Percentiles rank a stretch among this genome's conserved stretches.
These are phyloP conservation scores for Drechslerella coelobrocha DNA, from an alignment of 2,329 filamentous ascomycete species.

Conservation along the genomic window DNA sequence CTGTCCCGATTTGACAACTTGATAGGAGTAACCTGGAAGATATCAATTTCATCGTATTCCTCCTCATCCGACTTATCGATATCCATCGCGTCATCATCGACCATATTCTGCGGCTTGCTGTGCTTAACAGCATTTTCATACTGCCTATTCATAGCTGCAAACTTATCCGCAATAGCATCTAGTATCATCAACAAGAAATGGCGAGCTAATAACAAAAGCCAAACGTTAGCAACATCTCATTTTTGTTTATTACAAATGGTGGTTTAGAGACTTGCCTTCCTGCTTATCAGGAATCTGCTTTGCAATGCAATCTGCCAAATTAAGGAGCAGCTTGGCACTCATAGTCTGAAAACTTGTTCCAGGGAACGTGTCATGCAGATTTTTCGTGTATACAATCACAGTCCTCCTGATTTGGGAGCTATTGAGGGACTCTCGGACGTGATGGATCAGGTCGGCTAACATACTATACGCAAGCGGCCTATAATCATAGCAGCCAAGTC, in stretches of 20 bases:
- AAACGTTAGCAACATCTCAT: conserved; percentile 20
- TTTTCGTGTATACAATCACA: conserved; percentile 95
- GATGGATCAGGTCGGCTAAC: conserved; percentile 96
- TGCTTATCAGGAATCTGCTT: conserved; percentile 84
- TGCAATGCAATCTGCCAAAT: conserved; percentile 97
- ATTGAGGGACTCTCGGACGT: conserved; percentile 85
- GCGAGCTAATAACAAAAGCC: conserved; percentile 64
- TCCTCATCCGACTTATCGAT: conserved; percentile 71
- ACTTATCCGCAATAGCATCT: conserved; percentile 97
- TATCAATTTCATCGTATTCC: conserved; percentile 98
- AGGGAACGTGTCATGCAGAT: conserved; percentile 92
- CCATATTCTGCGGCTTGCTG: conserved; percentile 71
- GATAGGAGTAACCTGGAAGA: conserved; percentile 94
- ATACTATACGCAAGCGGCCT: conserved; percentile 94
- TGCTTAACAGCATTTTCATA: conserved; percentile 94
- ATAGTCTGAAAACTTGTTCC: conserved; percentile 99
- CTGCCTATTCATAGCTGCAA: conserved; percentile 95
- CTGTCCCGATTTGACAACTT: conserved; percentile 91
- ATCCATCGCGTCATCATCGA: conserved; percentile 76
- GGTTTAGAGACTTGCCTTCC: conserved; percentile 62
- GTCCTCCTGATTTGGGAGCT: conserved; percentile 93
- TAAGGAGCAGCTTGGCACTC: conserved; percentile 94
- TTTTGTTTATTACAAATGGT: neutral
- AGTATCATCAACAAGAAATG: conserved; percentile 97
- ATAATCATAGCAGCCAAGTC: conserved; percentile 12